phyloP scores from a whole-genome alignment of 306 rosid genomes.

The Glycyrrhiza uralensis region DNA sequence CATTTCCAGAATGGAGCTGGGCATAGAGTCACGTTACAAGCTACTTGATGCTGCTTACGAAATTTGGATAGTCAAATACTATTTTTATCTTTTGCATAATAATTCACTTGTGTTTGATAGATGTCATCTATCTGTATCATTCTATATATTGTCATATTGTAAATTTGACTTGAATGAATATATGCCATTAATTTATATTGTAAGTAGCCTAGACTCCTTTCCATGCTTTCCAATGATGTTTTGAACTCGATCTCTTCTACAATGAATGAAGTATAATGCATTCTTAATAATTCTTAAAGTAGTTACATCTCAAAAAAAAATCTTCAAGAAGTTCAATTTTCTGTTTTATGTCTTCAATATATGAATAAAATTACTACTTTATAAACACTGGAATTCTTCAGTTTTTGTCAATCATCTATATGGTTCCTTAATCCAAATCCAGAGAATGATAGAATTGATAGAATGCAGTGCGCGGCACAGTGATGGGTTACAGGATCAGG shows the following conservation, averaged over 20 bases:
- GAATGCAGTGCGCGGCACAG: too few relatives aligned
- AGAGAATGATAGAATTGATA: too few relatives aligned
- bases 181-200: neutral
- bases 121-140: neutral
- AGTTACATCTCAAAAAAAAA: too few relatives aligned
- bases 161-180: neutral
- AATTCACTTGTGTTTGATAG: neutral
- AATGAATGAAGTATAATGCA: too few relatives aligned
- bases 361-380: too few relatives aligned
- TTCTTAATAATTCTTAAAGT: too few relatives aligned
- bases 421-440: too few relatives aligned
- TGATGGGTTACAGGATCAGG: too few relatives aligned
- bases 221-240: neutral
- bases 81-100: neutral
- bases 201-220: neutral
- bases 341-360: too few relatives aligned
- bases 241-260: neutral
- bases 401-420: too few relatives aligned
- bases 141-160: neutral
- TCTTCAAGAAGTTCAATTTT: too few relatives aligned
- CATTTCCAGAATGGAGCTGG: conserved; percentile 3
- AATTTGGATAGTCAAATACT: neutral
- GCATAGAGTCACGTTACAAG: neutral
- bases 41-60: neutral
- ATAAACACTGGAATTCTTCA: too few relatives aligned